Base-by-base conservation (phyloP, 345 rosid species). In the Melaleuca alternifolia region DNA sequence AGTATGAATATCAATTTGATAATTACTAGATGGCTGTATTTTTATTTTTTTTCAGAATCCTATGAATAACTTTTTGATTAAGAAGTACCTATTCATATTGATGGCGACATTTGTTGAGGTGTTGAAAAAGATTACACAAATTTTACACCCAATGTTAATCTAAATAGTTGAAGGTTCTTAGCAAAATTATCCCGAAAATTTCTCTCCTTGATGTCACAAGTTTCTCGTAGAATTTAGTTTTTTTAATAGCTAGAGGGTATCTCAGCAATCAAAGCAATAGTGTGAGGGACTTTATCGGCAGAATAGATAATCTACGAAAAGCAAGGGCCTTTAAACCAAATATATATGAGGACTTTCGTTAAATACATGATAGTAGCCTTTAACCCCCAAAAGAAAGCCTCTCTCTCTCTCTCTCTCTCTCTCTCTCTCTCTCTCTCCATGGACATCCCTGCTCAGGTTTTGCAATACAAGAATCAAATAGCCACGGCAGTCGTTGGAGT, bases 391-490 rank as follows among this genome's bases (percentile, higher is more conserved):
- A 71, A 82, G 54, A 79, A n/a, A 65, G 23, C 71, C 41, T 51
- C 56, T 41, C 83, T 28, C 51, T 46, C 65, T 26, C 41, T 56
- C 12, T 33, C 51, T 50, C 85, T 76, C 48, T 26, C n/a, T 85
- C 20, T 83, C 85, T 59, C 79, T 84, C 84, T 84, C 82, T 16
- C 8, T 77, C 88, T 89, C 83, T 83, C 90, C 77, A 93, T 95
- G 93, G 93, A 91, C 87, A 82, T 94, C 86, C 91, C 90, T 26
- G 87, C 91, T 85, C 95, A 91, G 90, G 79, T 94, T 53, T 52
- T 91, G 91, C 96, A 93, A 46, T 91, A 93, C 89, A 93, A 89
- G 87, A 86, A 91, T 86, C 97, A 94, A 51, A 30, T 94, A 71
- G 86, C 86, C 44, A 8, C 85, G 54, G 92, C 91, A 85, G 85